Evolutionary conservation across 345 rosid species (phyloP).

Genomic region (Murraya paniculata): DNA sequence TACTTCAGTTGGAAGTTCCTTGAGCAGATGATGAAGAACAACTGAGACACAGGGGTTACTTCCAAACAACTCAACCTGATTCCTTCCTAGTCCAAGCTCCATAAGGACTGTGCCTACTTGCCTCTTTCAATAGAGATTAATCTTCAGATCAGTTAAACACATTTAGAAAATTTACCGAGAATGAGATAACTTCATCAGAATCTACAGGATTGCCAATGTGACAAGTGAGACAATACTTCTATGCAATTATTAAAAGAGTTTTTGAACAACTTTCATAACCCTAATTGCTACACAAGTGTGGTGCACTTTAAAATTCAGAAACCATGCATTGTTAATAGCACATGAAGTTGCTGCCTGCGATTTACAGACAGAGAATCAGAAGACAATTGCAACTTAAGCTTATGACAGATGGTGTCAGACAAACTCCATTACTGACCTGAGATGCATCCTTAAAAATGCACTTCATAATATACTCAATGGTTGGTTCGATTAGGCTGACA

Average conservation of each 20-base stretch:
- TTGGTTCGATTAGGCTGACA: slow-evolving; percentile 74
- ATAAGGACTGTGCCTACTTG: slow-evolving; percentile 44
- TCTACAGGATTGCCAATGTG: neutral
- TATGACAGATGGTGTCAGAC: neutral
- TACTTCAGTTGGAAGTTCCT: slow-evolving; percentile 69
- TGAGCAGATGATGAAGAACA: slow-evolving; percentile 73
- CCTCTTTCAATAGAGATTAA: slow-evolving; percentile 37
- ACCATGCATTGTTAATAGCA: neutral
- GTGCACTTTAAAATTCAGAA: neutral
- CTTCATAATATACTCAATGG: slow-evolving; percentile 66
- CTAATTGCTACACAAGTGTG: neutral
- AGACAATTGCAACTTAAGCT: neutral
- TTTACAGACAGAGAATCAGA: slow-evolving; percentile 11
- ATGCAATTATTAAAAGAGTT: slow-evolving; percentile 2
- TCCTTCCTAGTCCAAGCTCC: slow-evolving; percentile 66
- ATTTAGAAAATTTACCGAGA: slow-evolving; percentile 1
- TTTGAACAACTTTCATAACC: neutral
- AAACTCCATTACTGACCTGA: slow-evolving; percentile 51
- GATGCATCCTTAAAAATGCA: slow-evolving; percentile 58
- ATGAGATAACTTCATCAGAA: neutral
- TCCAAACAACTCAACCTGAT: slow-evolving; percentile 38
- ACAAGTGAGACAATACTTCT: neutral
- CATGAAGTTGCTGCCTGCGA: neutral
- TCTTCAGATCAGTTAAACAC: slow-evolving; percentile 11
- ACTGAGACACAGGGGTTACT: slow-evolving; percentile 53